Evolutionary conservation across 495 filamentous ascomycete species (phyloP).

Genomic region (Podospora sp.): DNA sequence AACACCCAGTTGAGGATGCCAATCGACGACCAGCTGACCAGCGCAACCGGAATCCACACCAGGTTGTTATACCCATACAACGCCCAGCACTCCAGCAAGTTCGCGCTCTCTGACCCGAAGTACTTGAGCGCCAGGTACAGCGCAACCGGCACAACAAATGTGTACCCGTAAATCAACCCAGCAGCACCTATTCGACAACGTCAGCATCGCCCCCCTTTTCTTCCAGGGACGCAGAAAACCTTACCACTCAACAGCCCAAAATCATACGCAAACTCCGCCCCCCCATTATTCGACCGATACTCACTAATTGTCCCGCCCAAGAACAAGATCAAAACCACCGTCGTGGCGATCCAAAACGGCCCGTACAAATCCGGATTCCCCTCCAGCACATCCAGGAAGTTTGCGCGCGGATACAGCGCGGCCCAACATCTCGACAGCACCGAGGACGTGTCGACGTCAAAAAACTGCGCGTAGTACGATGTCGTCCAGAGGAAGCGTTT

Average conservation of each 20-base stretch:
- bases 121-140: conserved; percentile 90
- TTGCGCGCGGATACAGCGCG: conserved; percentile 81
- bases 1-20: conserved; percentile 89
- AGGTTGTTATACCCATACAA: conserved; percentile 95
- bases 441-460: conserved; percentile 92
- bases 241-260: conserved; percentile 78
- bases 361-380: conserved; percentile 96
- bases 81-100: conserved; percentile 89
- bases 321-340: conserved; percentile 93
- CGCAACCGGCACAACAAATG: conserved; percentile 74
- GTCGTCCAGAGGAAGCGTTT: conserved; percentile 93
- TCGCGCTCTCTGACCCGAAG: conserved; percentile 88
- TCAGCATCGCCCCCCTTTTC: conserved; percentile 2
- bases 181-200: conserved; percentile 64
- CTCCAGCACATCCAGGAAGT: conserved; percentile 94
- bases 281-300: conserved; percentile 63
- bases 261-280: conserved; percentile 69
- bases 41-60: conserved; percentile 93
- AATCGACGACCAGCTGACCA: conserved; percentile 86
- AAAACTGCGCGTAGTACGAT: conserved; percentile 94
- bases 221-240: conserved; percentile 20
- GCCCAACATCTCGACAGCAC: conserved; percentile 82
- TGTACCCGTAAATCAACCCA: conserved; percentile 93
- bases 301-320: conserved; percentile 91
- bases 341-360: conserved; percentile 98